phyloP scores from a whole-genome alignment of 176 grass and related monocot genomes.

The Puya raimondii region DNA sequence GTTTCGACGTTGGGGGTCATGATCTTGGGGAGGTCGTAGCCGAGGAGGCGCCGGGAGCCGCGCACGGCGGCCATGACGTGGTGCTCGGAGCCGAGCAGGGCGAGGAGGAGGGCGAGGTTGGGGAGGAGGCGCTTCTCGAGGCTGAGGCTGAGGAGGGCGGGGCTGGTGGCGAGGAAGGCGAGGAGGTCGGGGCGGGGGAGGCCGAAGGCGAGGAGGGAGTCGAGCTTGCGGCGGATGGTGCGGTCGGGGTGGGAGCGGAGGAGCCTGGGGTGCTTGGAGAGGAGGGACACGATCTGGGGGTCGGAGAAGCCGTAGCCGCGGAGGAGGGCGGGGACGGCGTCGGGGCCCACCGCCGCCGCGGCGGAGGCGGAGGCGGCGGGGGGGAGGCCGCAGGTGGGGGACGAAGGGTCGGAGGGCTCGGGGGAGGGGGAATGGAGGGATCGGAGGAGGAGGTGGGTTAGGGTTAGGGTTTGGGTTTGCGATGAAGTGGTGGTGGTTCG shows the following conservation, averaged over 20 bases:
- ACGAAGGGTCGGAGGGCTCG: not conserved
- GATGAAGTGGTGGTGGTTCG: not conserved
- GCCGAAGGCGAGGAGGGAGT: conserved; percentile 12
- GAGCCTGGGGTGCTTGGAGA: conserved; percentile 12
- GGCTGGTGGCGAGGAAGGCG: conserved; percentile 11
- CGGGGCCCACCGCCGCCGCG: not conserved
- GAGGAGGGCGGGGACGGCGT: conserved; percentile 12
- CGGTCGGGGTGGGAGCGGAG: not conserved
- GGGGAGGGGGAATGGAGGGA: not conserved
- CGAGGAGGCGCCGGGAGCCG: conserved; percentile 18
- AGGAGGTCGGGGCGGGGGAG: conserved; percentile 10
- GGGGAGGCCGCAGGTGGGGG: conserved; percentile 19
- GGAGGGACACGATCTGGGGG: conserved; percentile 22
- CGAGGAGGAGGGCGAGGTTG: conserved; percentile 32
- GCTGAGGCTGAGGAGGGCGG: conserved; percentile 17
- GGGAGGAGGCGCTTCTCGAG: conserved; percentile 20
- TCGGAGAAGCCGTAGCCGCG: conserved; percentile 35
- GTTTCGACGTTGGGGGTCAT: conserved; percentile 39
- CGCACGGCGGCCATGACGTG: conserved; percentile 18
- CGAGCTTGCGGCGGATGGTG: conserved; percentile 20
- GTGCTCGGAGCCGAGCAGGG: conserved; percentile 17
- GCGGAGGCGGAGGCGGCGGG: conserved; percentile 12
- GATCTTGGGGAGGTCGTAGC: conserved; percentile 7
- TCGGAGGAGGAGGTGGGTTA: not conserved
- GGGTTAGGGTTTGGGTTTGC: not conserved